Evolutionary conservation across 176 grass and related monocot species (phyloP).

Genomic region (Pharus latifolius): DNA sequence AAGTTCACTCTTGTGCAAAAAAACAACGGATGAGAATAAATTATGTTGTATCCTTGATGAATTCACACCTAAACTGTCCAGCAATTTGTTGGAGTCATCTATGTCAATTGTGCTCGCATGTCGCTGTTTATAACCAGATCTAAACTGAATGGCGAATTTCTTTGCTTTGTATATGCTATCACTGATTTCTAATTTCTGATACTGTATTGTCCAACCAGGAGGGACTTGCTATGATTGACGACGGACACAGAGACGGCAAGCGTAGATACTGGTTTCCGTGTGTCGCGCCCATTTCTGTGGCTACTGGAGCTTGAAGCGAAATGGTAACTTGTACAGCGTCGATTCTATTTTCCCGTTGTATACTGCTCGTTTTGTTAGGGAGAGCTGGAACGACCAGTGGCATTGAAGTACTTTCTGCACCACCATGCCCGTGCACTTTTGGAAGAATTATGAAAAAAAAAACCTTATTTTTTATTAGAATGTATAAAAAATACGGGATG

Average conservation of each 20-base stretch:
- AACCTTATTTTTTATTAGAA: too few relatives aligned
- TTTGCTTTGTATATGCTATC: not conserved
- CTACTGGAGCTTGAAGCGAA: slow-evolving; percentile 16
- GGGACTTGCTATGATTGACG: slow-evolving; percentile 95
- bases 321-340: not conserved
- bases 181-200: not conserved
- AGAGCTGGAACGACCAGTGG: not conserved
- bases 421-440: not conserved
- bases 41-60: not conserved
- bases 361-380: not conserved
- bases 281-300: slow-evolving; percentile 52
- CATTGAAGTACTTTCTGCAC: not conserved
- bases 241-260: slow-evolving; percentile 75
- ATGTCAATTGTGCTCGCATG: not conserved
- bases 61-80: not conserved
- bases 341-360: not conserved
- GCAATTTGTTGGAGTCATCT: not conserved
- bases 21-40: not conserved
- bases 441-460: not conserved
- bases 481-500: too few relatives aligned
- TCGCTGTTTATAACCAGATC: not conserved
- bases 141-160: not conserved
- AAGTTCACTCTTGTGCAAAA: not conserved
- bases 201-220: slow-evolving; percentile 34
- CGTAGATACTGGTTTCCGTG: slow-evolving; percentile 93